Evolutionary conservation across 768 basidiomycete genomes (phyloP), one percentile per base, ranked within the genome.

Genomic region (Podaxis sp.): DNA sequence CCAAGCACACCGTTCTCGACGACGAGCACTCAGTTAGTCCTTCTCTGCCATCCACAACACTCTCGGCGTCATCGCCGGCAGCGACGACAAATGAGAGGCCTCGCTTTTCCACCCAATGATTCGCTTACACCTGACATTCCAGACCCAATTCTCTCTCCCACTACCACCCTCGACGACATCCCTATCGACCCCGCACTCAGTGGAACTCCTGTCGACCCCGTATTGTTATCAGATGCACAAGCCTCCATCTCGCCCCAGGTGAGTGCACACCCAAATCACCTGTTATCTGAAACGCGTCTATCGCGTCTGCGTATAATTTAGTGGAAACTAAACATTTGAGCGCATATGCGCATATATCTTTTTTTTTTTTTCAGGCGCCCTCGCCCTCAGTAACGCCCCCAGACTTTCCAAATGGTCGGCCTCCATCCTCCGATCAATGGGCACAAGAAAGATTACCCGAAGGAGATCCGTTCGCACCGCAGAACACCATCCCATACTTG

Each of bases 381-480:
- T 59, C 24, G 38, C 58, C 33, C 36, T 49, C 33, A n/a, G 49
- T 52, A 17, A 22, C 50, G 22, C 50, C 24, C n/a, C 24, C 37
- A 33, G 58, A 59, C 4, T 40, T 51, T 15, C 36, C 58, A 38
- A 28, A 26, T 17, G 20, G 37, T 24, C 58, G 13, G 4, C 48
- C 36, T 37, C 48, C 49, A 38, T 30, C 62, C 41, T 59, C 65
- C 56, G 65, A 67, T 67, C 86, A 86, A 63, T 91, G 90, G 70
- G 82, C 87, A 40, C 84, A 89, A 72, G 89, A 85, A 24, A 62
- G 60, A 37, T 26, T 62, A 7, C 91, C 91, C 15, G 88, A 90
- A 69, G 91, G 91, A 64, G 91, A 92, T 75, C 90, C 91, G 41
- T 93, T 93, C 71, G 88, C 90, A 58, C 90, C 87, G 50, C 87